Evolutionary conservation across 2,329 filamentous ascomycete species (phyloP), one percentile per base, ranked within the genome.

Genomic region (Fusarium longipes): DNA sequence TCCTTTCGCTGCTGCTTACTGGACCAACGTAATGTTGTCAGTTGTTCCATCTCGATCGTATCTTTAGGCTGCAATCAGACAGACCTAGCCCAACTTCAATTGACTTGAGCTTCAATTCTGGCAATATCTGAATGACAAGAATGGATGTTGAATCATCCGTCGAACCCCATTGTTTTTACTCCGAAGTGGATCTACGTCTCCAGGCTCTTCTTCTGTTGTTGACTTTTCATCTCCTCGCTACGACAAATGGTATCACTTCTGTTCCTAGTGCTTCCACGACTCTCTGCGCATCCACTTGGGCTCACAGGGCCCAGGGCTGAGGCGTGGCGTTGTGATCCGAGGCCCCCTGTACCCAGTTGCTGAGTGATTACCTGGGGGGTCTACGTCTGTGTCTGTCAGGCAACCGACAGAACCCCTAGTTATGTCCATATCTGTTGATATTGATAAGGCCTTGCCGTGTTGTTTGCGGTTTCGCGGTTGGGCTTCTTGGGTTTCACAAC

Each of bases 231-330:
- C 42, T 57, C 59, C 64, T 67, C 56, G 47, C 27, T 62, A n/a
- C 57, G 42, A 6, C 42, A 47, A 48, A 48, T 57, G 33, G 15
- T 42, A 45, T 36, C 47, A 63, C 40, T 45, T 35, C 40, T 57
- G 33, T 72, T 72, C 70, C 61, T 68, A 67, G 65, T 57, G 63
- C 67, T 73, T 73, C 70, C 70, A 72, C 53, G 61, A 44, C 54
- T 27, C 58, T 73, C 70, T 68, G 64, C 51, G 60, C 56, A 63
- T 57, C 67, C 67, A 70, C 67, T 67, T 59, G 47, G 57, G 65
- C 65, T 63, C 51, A 43, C 27, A 39, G 39, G 30, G 25, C 27
- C 65, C 42, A 51, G 40, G 65, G 59, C 60, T 68, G 61, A 66
- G 40, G 65, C 47, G 57, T 63, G 65, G 65, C 65, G 65, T 67